Evolutionary conservation across 2,329 filamentous ascomycete genomes (phyloP).

Genomic region (Penicillium hesseltinei): DNA sequence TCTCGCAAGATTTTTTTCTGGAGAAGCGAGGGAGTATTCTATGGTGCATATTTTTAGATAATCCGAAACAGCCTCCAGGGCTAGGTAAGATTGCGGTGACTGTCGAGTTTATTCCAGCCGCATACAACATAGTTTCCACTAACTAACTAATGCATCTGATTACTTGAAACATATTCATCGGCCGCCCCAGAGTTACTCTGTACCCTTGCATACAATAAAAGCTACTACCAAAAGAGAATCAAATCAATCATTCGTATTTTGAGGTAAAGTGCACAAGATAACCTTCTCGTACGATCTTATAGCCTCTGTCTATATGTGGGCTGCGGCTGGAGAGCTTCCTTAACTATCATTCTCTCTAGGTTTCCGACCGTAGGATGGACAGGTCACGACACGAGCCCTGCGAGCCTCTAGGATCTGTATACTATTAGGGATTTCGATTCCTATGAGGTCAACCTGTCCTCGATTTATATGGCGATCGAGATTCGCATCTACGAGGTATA

Average conservation of each 20-base stretch:
- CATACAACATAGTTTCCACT: background rate
- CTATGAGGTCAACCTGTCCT: background rate
- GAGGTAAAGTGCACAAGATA: background rate
- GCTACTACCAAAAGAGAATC: background rate
- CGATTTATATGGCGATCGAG: background rate
- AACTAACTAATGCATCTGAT: background rate
- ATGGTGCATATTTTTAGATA: background rate
- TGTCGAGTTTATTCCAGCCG: background rate
- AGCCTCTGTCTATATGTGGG: background rate
- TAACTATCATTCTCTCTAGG: background rate
- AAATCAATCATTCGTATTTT: background rate
- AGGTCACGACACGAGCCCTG: background rate
- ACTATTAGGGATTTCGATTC: background rate
- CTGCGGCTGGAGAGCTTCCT: background rate
- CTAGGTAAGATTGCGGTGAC: background rate
- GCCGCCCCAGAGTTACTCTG: background rate
- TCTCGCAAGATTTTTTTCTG: background rate
- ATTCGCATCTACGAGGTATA: background rate
- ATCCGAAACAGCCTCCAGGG: background rate
- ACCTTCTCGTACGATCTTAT: too few relatives aligned
- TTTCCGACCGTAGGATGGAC: background rate
- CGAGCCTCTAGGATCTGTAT: background rate
- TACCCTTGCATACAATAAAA: background rate
- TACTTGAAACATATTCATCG: background rate
- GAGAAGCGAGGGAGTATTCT: background rate